These are phyloP conservation scores for Rhynchosporium secalis DNA, from an alignment of 2,329 filamentous ascomycete genomes.

Conservation along the genomic window DNA sequence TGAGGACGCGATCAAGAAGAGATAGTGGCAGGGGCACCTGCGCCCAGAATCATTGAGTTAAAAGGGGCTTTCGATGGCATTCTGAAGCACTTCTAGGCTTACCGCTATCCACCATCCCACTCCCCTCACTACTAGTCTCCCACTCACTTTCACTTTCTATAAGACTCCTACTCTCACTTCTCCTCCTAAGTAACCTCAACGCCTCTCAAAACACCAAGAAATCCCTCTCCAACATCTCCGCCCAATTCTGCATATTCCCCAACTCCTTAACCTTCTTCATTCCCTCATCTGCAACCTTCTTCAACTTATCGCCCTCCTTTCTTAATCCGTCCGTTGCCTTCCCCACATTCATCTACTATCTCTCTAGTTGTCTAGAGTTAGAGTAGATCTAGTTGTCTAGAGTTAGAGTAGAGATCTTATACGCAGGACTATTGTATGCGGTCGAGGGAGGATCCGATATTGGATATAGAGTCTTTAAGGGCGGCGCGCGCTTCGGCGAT, in stretches of 20 bases:
- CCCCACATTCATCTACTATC: conserved; percentile 66
- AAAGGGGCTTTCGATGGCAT: neutral
- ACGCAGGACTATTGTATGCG: conserved; percentile 67
- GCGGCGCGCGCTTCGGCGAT: conserved; percentile 58
- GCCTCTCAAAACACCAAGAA: conserved; percentile 67
- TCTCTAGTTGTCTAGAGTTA: conserved; percentile 63
- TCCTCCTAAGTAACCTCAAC: conserved; percentile 51
- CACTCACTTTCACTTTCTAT: conserved; percentile 18
- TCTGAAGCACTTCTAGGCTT: neutral
- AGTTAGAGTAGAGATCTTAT: conserved; percentile 67
- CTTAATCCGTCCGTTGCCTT: conserved; percentile 60
- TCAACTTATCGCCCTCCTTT: conserved; percentile 65
- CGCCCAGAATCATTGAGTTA: neutral
- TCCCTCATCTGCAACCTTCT: conserved; percentile 61
- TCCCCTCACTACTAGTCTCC: conserved; percentile 16
- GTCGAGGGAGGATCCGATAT: conserved; percentile 69
- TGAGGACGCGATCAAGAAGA: neutral
- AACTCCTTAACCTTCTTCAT: conserved; percentile 71
- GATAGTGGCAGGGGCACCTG: neutral
- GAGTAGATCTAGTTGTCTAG: too few species aligned
- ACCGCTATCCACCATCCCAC: conserved; percentile 14
- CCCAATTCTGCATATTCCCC: conserved; percentile 84
- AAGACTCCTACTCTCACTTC: conserved; percentile 37
- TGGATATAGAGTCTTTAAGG: conserved; percentile 53
- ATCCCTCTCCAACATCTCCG: conserved; percentile 73